Percentiles rank a stretch among this genome's conserved stretches.
These are phyloP conservation scores for Salicornia ramosissima DNA, from an alignment of 148 eudicot species.

Conservation along the genomic window DNA sequence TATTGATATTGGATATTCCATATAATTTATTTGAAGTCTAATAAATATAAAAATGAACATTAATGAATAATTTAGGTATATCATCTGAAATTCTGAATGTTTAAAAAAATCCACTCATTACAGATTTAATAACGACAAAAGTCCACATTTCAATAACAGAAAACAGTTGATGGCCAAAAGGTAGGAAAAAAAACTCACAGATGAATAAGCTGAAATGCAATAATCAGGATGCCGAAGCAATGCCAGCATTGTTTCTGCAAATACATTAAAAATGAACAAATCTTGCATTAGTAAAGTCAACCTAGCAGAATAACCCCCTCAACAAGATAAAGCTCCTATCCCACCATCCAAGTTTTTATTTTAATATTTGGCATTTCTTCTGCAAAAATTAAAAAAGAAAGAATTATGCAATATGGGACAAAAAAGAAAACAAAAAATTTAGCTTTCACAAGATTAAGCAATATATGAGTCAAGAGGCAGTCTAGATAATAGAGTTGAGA, in stretches of 20 bases:
- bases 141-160: not conserved
- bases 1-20: not conserved
- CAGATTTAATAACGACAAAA: not conserved
- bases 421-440: no score
- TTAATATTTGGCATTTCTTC: no score
- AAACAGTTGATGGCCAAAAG: not conserved
- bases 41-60: not conserved
- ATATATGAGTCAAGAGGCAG: no score
- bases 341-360: not conserved
- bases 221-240: slow-evolving; percentile 95
- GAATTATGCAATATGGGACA: no score
- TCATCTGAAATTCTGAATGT: no score
- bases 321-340: not conserved
- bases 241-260: slow-evolving; percentile 84
- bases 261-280: slow-evolving; percentile 15
- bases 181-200: slow-evolving; percentile 51
- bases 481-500: no score
- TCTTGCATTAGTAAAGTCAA: not conserved
- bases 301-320: not conserved
- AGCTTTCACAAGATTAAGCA: no score
- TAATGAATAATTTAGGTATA: not conserved
- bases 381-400: no score
- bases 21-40: not conserved
- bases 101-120: not conserved
- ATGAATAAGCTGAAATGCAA: slow-evolving; percentile 91